Percentiles rank a stretch among this genome's conserved stretches.
phyloP scores from a whole-genome alignment of 129 eudicot genomes.

The Arctium minus region DNA sequence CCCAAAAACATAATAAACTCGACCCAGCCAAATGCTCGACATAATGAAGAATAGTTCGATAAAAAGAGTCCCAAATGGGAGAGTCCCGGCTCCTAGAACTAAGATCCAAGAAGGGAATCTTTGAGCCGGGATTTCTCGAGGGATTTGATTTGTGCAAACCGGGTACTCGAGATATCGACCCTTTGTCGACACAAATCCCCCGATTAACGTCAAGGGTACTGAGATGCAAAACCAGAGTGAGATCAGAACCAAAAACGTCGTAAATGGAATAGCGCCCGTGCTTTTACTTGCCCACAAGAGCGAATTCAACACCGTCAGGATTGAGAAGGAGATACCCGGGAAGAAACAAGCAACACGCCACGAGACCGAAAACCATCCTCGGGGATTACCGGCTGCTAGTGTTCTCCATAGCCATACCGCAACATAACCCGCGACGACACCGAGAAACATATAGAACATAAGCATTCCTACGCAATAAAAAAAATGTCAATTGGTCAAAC shows the following conservation, averaged over 20 bases:
- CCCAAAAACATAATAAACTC: constrained; percentile 40
- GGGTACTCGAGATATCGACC: constrained; percentile 33
- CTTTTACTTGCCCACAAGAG: constrained; percentile 36
- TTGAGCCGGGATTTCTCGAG: constrained; percentile 35
- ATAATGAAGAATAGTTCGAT: constrained; percentile 37
- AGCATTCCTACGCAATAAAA: constrained; percentile 24
- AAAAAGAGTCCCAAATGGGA: constrained; percentile 43
- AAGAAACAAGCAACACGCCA: constrained; percentile 35
- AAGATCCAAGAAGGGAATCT: constrained; percentile 36
- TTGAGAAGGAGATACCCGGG: constrained; percentile 25
- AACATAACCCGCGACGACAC: constrained; percentile 27
- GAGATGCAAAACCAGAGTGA: constrained; percentile 35
- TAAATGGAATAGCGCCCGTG: constrained; percentile 33
- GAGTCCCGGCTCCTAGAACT: constrained; percentile 39
- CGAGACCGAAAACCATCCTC: constrained; percentile 36
- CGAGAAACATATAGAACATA: constrained; percentile 28
- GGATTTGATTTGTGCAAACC: constrained; percentile 38
- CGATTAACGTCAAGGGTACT: constrained; percentile 31
- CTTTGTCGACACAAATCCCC: constrained; percentile 25
- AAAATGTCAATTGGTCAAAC: background rate
- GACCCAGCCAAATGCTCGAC: constrained; percentile 41
- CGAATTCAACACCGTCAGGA: constrained; percentile 21
- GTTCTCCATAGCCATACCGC: constrained; percentile 34
- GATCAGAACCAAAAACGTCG: constrained; percentile 23
- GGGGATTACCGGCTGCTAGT: background rate